Percentiles rank a stretch among this genome's conserved stretches.
These are phyloP conservation scores for Alternaria metachromatica DNA, from an alignment of 2,329 filamentous ascomycete genomes.

Conservation along the genomic window DNA sequence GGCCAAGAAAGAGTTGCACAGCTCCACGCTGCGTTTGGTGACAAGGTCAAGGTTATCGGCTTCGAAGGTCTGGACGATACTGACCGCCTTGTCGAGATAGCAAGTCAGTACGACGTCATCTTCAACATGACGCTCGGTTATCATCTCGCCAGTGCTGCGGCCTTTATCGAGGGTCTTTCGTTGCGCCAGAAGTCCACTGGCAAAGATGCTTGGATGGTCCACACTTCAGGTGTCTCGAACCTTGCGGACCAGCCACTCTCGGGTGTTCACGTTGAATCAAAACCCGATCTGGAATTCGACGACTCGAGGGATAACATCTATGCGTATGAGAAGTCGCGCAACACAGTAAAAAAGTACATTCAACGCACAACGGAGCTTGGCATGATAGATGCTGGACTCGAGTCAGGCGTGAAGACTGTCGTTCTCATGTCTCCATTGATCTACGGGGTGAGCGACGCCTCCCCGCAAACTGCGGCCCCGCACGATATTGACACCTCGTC, in stretches of 20 bases:
- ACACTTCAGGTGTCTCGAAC: slow-evolving; percentile 2
- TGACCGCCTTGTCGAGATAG: slow-evolving; percentile 1
- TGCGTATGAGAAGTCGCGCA: not conserved
- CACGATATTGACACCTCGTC: not conserved
- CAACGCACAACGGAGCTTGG: not conserved
- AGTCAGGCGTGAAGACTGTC: not conserved
- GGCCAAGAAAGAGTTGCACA: not conserved
- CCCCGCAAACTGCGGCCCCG: not conserved
- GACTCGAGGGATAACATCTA: not conserved
- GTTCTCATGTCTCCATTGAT: slow-evolving; percentile 2
- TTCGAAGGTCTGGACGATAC: not conserved
- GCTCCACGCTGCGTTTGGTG: not conserved
- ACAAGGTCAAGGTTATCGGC: not conserved
- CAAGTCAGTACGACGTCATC: slow-evolving; percentile 2
- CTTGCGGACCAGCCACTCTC: not conserved
- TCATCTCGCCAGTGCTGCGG: not conserved
- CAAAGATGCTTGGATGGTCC: slow-evolving; percentile 1
- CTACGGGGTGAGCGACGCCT: not conserved
- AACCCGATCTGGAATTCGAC: not conserved
- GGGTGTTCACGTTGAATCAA: not conserved
- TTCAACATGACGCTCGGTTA: slow-evolving; percentile 2
- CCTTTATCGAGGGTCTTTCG: not conserved
- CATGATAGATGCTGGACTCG: slow-evolving; percentile 1
- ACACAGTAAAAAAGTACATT: not conserved
- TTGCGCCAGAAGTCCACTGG: not conserved